Evolutionary conservation across 306 rosid genomes (phyloP), one percentile per base, ranked within the genome.

Genomic region (Glycyrrhiza uralensis): DNA sequence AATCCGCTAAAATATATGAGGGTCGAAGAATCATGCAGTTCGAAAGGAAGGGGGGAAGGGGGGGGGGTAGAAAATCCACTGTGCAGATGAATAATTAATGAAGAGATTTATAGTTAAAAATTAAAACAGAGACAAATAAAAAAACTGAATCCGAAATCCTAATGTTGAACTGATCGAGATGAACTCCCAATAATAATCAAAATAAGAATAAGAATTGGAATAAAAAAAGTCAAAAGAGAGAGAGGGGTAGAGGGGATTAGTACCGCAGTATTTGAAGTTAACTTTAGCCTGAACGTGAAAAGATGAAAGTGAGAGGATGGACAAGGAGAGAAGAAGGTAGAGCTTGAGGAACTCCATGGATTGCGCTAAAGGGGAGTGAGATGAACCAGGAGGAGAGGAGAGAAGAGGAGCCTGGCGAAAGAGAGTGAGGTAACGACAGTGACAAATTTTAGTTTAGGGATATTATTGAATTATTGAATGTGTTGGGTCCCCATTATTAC

Each of bases 201-300:
- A 57, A 50, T 4, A 19, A 11, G 14, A 15, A 46, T 14, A 41
- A 4, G 0, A 8, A 45, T 30, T 0, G 12, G 17, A 3, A 13
- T 18, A 0, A 20, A 22, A 47, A 5, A 51, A 47, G 45, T 62
- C 38, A 68, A 64, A 49, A 1, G 35, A 65, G 72, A 22, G 63
- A 72, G 66, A 56, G n/a, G n/a, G n/a, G n/a, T 64, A 18, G 52
- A 15, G 69, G 1, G 62, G 10, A 1, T 33, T 33, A 66, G 81
- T 36, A 93, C 97, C 86, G 75, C 98, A 93, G 54, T 90, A 88
- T 8, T 78, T 80, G 81, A 90, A 76, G 29, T 30, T 38, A 18
- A 86, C 76, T 6, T 75, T 38, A 36, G 97, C 92, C 13, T 62
- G 88, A 70, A 85, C 73, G 13, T 24, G 71, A 14, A 54, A 51